Conservation (phyloP, 2,329 filamentous ascomycete species). For the Botrytis paeoniae region DNA sequence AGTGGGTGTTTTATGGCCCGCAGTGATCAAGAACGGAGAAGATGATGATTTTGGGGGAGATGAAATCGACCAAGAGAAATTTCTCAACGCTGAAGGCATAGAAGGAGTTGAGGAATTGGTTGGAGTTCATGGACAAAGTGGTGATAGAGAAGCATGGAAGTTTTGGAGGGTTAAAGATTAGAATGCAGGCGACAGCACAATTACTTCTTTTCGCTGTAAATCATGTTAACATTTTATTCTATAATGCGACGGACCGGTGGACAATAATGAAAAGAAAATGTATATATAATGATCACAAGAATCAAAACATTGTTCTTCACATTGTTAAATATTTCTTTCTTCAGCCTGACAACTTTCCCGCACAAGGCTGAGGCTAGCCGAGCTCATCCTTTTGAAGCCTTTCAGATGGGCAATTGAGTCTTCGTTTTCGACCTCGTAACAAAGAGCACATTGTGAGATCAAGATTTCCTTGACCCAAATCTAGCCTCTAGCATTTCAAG, state of each 20-base stretch:
- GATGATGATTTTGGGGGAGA: conserved; percentile 77
- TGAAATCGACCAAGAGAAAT: conserved; percentile 88
- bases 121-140: conserved; percentile 67
- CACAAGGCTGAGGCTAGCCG: conserved; percentile 19
- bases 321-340: conserved; percentile 18
- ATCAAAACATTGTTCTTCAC: conserved; percentile 6
- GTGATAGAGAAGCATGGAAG: conserved; percentile 78
- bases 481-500: not conserved
- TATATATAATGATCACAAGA: not conserved
- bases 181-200: conserved; percentile 28
- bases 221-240: conserved; percentile 16
- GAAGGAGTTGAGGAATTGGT: conserved; percentile 86
- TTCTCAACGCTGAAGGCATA: conserved; percentile 78
- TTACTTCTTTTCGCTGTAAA: conserved; percentile 14
- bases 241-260: not conserved
- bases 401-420: not conserved
- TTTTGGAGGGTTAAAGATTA: conserved; percentile 68
- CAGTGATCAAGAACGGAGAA: conserved; percentile 81
- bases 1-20: conserved; percentile 91
- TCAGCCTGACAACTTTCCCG: conserved; percentile 6
- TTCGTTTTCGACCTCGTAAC: not conserved
- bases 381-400: conserved; percentile 7
- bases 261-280: not conserved
- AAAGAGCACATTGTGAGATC: conserved; percentile 4
- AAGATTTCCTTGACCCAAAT: no score